A percentile compares a stretch with the other conserved stretches of the same genome.
Evolutionary conservation across 225 moss, liverwort and hornwort genomes (phyloP).

Genomic region (Lunularia cruciata): DNA sequence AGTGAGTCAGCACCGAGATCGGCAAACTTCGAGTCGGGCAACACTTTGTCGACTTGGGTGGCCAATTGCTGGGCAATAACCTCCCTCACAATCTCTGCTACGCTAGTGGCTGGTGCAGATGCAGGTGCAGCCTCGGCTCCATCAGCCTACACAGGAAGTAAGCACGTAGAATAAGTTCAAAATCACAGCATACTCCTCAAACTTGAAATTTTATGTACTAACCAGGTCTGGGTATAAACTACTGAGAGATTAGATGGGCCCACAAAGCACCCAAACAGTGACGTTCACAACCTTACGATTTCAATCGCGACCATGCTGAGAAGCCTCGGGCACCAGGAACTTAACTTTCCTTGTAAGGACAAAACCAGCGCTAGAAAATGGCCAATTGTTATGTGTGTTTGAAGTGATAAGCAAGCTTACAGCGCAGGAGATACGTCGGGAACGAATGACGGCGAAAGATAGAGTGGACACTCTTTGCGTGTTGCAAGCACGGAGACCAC

Average conservation of each 20-base stretch:
- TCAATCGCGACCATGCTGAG: too few relatives aligned
- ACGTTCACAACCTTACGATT: too few relatives aligned
- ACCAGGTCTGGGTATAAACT: too few relatives aligned
- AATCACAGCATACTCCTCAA: too few relatives aligned
- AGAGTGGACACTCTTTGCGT: background rate
- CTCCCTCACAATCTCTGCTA: conserved; percentile 1
- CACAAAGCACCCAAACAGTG: too few relatives aligned
- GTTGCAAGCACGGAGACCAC: background rate
- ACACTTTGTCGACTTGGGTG: background rate
- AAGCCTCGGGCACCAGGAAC: background rate
- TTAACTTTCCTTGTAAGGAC: too few relatives aligned
- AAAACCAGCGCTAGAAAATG: too few relatives aligned
- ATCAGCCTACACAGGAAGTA: background rate
- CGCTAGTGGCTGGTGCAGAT: background rate
- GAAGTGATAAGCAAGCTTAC: background rate
- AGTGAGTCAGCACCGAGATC: conserved; percentile 17
- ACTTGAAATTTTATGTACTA: too few relatives aligned
- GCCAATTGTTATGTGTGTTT: too few relatives aligned
- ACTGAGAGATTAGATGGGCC: too few relatives aligned
- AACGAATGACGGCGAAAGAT: background rate
- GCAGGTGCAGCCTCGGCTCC: background rate
- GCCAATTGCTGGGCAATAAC: background rate
- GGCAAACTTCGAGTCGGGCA: conserved; percentile 2
- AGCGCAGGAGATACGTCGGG: background rate
- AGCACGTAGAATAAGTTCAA: too few relatives aligned